Percentiles rank a stretch among this genome's conserved stretches.
phyloP scores from a whole-genome alignment of 371 early-diverging fungal species.

The Circinella umbellata region DNA sequence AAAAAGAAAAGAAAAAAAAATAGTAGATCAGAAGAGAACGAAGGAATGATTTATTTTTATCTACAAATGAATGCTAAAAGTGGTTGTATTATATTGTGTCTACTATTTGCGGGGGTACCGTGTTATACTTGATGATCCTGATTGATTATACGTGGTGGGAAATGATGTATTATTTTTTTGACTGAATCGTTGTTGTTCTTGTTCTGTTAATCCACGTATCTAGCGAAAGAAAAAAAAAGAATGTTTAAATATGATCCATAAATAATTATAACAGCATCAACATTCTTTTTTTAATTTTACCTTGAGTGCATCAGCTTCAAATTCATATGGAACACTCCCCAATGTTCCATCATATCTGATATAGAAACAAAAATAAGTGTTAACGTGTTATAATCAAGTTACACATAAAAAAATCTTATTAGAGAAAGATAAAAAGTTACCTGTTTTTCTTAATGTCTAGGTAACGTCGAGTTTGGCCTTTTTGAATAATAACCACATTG shows the following conservation, averaged over 20 bases:
- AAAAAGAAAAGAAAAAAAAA: too few relatives aligned
- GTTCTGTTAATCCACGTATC: conserved; percentile 2
- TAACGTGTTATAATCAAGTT: too few relatives aligned
- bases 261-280: too few relatives aligned
- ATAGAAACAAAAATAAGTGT: not conserved
- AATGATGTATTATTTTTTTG: not conserved
- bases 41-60: not conserved
- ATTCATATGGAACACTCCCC: conserved; percentile 59
- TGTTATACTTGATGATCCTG: not conserved
- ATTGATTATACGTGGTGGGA: not conserved
- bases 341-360: conserved; percentile 74
- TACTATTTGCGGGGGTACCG: too few relatives aligned
- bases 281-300: conserved; percentile 25
- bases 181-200: not conserved
- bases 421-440: conserved; percentile 14
- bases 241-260: not conserved
- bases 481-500: conserved; percentile 78
- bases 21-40: not conserved
- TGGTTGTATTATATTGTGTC: too few relatives aligned
- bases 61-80: not conserved
- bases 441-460: conserved; percentile 76
- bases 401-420: too few relatives aligned
- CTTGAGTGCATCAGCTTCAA: conserved; percentile 39
- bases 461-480: conserved; percentile 41
- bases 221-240: not conserved